A percentile compares a stretch with the other conserved stretches of the same genome.
These are phyloP conservation scores for Cryptomeria japonica DNA, from an alignment of 75 land plant species.

Conservation along the genomic window DNA sequence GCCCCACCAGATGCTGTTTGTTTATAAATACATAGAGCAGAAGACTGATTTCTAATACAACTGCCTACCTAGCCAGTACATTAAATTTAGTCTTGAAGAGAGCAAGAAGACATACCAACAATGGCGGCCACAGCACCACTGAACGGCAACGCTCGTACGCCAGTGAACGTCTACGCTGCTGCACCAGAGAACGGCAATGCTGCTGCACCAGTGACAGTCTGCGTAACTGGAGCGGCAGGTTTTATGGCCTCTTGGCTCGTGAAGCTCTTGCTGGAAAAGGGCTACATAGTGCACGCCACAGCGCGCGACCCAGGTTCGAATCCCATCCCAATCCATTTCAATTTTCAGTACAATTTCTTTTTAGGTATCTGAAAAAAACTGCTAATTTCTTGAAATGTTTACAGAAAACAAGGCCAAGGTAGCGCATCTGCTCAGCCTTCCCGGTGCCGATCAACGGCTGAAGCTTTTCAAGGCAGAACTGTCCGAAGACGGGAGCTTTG, in stretches of 20 bases:
- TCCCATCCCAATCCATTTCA: not conserved
- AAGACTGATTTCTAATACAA: no score
- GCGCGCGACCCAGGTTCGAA: constrained; percentile 12
- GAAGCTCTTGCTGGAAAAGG: constrained; percentile 30
- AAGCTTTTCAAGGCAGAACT: constrained; percentile 44
- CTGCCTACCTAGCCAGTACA: no score
- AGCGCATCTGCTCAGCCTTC: constrained; percentile 21
- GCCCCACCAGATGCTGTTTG: no score
- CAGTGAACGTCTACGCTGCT: constrained; percentile 20
- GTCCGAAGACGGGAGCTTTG: constrained; percentile 27
- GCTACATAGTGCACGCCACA: constrained; percentile 23
- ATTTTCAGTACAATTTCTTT: no score
- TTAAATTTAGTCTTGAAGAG: not conserved
- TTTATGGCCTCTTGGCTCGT: constrained; percentile 39
- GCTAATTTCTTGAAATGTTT: no score
- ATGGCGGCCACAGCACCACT: not conserved
- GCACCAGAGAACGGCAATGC: not conserved
- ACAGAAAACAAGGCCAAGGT: constrained; percentile 24
- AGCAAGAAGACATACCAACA: not conserved
- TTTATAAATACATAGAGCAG: no score
- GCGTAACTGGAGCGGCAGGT: constrained; percentile 40
- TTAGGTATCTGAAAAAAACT: no score
- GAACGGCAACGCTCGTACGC: not conserved
- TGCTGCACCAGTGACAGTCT: constrained; percentile 4
- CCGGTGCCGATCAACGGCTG: constrained; percentile 40